Conservation (phyloP, 305 asterid species). For the Fraxinus latifolia region DNA sequence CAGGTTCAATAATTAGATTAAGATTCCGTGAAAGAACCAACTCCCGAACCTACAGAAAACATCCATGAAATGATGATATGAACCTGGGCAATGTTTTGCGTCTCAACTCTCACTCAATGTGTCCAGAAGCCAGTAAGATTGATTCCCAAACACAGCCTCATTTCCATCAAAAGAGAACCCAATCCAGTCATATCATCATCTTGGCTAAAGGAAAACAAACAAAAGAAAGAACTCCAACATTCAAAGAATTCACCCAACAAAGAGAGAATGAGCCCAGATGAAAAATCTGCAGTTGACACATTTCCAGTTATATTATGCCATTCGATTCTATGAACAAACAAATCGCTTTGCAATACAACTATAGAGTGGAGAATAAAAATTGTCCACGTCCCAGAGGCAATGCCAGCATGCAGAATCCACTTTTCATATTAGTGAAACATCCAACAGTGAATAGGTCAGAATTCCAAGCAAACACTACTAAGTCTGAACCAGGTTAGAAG, state of each 20-base stretch:
- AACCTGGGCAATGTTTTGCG: not conserved
- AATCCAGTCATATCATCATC: not conserved
- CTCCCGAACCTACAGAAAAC: constrained; percentile 63
- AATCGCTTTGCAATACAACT: not conserved
- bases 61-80: not conserved
- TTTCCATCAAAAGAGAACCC: not conserved
- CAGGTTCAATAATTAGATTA: constrained; percentile 93
- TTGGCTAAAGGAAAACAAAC: not conserved
- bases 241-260: not conserved
- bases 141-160: not conserved
- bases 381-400: not conserved
- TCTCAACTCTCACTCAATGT: not conserved
- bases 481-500: not conserved
- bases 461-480: not conserved
- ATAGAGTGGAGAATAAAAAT: not conserved
- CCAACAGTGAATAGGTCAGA: not conserved
- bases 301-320: not conserved
- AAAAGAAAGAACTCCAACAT: not conserved
- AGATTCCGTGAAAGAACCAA: constrained; percentile 79
- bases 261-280: not conserved
- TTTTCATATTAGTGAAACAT: not conserved
- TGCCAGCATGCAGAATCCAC: not conserved
- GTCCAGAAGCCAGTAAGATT: not conserved
- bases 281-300: not conserved
- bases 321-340: not conserved